Percentiles rank a stretch among this genome's conserved stretches.
These are phyloP conservation scores for Fusarium circinatum DNA, from an alignment of 2,329 filamentous ascomycete genomes.

Conservation along the genomic window DNA sequence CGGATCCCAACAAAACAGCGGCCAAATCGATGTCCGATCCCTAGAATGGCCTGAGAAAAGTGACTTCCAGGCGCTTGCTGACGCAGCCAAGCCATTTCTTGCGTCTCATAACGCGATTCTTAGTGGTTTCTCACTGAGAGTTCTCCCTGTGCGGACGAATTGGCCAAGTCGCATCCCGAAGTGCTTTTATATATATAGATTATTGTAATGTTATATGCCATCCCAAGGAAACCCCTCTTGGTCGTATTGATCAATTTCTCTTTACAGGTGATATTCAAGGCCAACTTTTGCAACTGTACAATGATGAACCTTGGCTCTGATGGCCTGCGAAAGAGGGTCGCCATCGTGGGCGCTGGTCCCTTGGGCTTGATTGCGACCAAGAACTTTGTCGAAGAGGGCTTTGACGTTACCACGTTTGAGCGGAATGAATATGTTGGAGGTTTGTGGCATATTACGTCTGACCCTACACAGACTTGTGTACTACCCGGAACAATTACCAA, in stretches of 20 bases:
- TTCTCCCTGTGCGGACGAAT: not conserved
- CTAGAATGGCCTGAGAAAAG: not conserved
- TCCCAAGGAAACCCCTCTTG: not conserved
- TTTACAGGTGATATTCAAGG: not conserved
- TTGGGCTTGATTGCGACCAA: not conserved
- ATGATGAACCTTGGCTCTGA: not conserved
- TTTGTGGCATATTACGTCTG: not conserved
- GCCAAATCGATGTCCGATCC: not conserved
- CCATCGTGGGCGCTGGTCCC: not conserved
- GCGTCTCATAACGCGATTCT: not conserved
- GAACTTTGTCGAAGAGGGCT: slow-evolving; percentile 4
- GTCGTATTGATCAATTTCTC: not conserved
- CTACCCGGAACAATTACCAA: not conserved
- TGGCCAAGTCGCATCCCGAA: not conserved
- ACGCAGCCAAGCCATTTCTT: not conserved
- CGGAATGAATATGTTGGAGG: slow-evolving; percentile 5
- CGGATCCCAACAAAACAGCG: not conserved
- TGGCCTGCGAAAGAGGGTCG: not conserved
- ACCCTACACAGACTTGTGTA: not conserved
- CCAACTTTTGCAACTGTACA: not conserved
- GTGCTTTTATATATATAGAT: not conserved
- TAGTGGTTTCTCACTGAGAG: not conserved
- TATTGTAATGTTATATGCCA: not conserved
- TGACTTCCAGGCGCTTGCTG: not conserved
- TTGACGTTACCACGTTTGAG: not conserved